Evolutionary conservation across 2,329 filamentous ascomycete genomes (phyloP).

Genomic region (Sordariomycetes sp.): DNA sequence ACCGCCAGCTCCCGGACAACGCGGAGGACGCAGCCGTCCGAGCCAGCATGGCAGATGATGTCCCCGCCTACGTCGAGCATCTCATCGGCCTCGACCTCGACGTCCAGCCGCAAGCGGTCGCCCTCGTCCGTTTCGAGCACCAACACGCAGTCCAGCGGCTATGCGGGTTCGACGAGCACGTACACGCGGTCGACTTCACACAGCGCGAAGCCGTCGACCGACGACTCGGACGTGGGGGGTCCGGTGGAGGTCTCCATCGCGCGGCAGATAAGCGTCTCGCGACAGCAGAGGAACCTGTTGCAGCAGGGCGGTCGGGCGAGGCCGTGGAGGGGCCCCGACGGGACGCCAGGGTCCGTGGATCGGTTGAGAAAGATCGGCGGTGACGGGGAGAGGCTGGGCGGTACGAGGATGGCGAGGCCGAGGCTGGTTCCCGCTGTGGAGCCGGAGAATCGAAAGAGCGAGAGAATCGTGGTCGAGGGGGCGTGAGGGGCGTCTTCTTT

Average conservation of each 20-base stretch:
- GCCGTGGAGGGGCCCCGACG: constrained; percentile 1
- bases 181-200: constrained; percentile 13
- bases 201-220: constrained; percentile 18
- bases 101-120: constrained; percentile 12
- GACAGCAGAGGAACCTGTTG: constrained; percentile 45
- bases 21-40: constrained; percentile 19
- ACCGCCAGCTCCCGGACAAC: constrained; percentile 12
- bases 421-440: constrained; percentile 26
- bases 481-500: constrained; percentile 4
- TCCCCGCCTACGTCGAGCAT: constrained; percentile 16
- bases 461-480: constrained; percentile 37
- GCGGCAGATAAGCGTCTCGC: constrained; percentile 52
- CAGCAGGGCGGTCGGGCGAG: constrained; percentile 12
- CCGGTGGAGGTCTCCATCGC: constrained; percentile 56
- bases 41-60: constrained; percentile 35
- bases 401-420: constrained; percentile 28
- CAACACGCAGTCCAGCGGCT: constrained; percentile 10
- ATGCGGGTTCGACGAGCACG: constrained; percentile 16
- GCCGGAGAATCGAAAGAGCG: constrained; percentile 33
- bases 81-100: constrained; percentile 14
- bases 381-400: constrained; percentile 19
- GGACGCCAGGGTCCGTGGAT: not conserved
- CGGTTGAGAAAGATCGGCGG: not conserved
- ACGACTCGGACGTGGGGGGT: constrained; percentile 28
- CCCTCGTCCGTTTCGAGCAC: constrained; percentile 18